Conservation (phyloP, 2,329 filamentous ascomycete genomes). For the Calonectria pseudoturangicola region DNA sequence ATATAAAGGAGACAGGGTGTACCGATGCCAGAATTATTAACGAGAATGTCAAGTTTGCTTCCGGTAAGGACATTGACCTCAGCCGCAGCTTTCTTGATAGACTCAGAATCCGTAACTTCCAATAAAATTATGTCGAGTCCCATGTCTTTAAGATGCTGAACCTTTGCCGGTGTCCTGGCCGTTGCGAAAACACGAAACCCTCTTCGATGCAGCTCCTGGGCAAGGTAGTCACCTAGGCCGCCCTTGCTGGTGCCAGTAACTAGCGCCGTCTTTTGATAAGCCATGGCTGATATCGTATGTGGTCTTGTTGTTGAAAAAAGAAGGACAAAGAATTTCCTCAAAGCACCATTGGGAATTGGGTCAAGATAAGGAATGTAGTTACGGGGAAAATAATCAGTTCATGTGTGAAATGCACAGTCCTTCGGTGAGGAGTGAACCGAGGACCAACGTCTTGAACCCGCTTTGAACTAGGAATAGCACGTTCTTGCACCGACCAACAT, state of each 20-base stretch:
- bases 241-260: slow-evolving; percentile 63
- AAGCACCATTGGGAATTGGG: not conserved
- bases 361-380: not conserved
- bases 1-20: slow-evolving; percentile 44
- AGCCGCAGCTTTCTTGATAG: slow-evolving; percentile 58
- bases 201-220: slow-evolving; percentile 60
- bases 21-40: slow-evolving; percentile 65
- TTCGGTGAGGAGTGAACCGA: not conserved
- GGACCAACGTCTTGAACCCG: slow-evolving; percentile 1
- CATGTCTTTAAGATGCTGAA: slow-evolving; percentile 55
- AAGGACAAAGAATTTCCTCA: not conserved
- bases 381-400: slow-evolving; percentile 1
- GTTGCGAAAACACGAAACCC: slow-evolving; percentile 65
- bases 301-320: not conserved
- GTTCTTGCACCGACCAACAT: slow-evolving; percentile 8
- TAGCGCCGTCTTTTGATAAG: slow-evolving; percentile 52
- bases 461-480: not conserved
- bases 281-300: slow-evolving; percentile 24
- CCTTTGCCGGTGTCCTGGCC: slow-evolving; percentile 59
- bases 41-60: slow-evolving; percentile 63
- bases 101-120: slow-evolving; percentile 62
- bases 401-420: slow-evolving; percentile 11
- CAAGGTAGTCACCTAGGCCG: slow-evolving; percentile 64
- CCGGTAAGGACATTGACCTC: slow-evolving; percentile 58
- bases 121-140: slow-evolving; percentile 63